These are phyloP conservation scores for Rhodotorula sp. DNA, from an alignment of 1,284 basidiomycete genomes.

Conservation along the genomic window DNA sequence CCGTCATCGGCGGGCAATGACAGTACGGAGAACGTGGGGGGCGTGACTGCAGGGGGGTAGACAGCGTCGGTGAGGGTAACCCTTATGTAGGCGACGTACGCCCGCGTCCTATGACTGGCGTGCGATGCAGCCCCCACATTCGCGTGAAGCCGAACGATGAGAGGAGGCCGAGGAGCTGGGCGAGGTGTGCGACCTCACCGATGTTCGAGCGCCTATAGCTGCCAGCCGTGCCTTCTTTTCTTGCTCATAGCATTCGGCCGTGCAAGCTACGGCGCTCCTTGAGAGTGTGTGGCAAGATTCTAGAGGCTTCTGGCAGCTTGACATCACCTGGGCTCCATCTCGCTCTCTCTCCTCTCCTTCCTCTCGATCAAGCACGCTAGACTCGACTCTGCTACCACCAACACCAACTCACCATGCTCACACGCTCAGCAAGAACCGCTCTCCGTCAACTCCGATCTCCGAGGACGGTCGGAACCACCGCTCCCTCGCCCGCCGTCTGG, in stretches of 20 bases:
- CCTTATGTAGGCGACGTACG: too few species aligned
- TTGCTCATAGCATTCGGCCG: background rate
- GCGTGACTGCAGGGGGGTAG: too few species aligned
- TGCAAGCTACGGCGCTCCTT: background rate
- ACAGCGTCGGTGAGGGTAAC: too few species aligned
- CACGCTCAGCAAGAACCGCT: background rate
- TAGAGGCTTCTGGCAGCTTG: too few species aligned
- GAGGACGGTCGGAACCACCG: background rate
- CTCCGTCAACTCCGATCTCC: background rate
- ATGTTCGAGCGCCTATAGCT: background rate
- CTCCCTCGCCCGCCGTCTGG: background rate
- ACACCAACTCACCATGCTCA: background rate
- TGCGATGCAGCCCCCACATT: too few species aligned
- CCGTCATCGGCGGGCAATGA: too few species aligned
- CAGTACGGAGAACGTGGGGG: too few species aligned
- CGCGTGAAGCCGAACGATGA: too few species aligned
- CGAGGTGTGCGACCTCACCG: background rate
- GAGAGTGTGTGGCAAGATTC: background rate
- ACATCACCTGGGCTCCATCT: background rate
- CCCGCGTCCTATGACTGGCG: too few species aligned
- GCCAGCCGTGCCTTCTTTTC: background rate
- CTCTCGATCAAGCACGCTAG: background rate
- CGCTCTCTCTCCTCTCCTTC: background rate
- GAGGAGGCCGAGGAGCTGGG: too few species aligned
- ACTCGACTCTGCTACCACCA: background rate